These are phyloP conservation scores for Gloeopeniophorella convolvens DNA, from an alignment of 768 basidiomycete species.

Conservation along the genomic window DNA sequence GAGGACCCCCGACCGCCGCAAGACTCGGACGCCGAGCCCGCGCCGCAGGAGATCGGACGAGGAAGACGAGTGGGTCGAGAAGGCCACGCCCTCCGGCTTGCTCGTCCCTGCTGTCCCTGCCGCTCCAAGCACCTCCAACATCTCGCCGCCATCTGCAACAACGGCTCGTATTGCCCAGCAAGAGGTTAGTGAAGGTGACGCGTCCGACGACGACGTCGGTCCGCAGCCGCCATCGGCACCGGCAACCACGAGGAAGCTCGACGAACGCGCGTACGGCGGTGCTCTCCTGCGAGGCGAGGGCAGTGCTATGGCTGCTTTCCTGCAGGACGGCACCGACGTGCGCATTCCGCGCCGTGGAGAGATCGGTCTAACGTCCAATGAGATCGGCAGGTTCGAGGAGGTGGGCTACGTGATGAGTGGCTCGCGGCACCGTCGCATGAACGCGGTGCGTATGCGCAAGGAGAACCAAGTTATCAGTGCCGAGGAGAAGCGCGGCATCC, in stretches of 20 bases:
- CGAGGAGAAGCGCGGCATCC: constrained; percentile 94
- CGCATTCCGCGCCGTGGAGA: constrained; percentile 99
- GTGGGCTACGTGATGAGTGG: constrained; percentile 99
- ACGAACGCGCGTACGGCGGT: constrained; percentile 85
- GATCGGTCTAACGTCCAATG: constrained; percentile 84
- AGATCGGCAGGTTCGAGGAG: constrained; percentile 82
- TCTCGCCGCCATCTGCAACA: constrained; percentile 1
- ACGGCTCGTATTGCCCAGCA: neutral
- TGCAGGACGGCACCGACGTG: constrained; percentile 68
- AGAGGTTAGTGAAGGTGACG: neutral
- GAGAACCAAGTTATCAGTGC: constrained; percentile 99
- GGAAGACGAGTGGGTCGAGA: constrained; percentile 68
- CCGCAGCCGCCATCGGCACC: constrained; percentile 57
- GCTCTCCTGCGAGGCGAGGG: constrained; percentile 92
- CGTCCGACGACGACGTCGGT: constrained; percentile 58
- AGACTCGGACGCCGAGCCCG: constrained; percentile 15
- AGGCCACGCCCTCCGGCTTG: constrained; percentile 31
- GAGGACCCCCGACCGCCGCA: constrained; percentile 25
- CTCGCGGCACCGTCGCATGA: constrained; percentile 92
- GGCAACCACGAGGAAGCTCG: constrained; percentile 41
- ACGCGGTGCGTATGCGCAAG: constrained; percentile 97
- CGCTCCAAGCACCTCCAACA: constrained; percentile 15
- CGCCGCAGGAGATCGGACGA: constrained; percentile 26
- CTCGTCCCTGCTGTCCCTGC: constrained; percentile 24
- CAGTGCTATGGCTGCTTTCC: constrained; percentile 95